Percentiles rank a stretch among this genome's conserved stretches.
Evolutionary conservation across 768 basidiomycete species (phyloP).

Genomic region (Cubamyces sp.): DNA sequence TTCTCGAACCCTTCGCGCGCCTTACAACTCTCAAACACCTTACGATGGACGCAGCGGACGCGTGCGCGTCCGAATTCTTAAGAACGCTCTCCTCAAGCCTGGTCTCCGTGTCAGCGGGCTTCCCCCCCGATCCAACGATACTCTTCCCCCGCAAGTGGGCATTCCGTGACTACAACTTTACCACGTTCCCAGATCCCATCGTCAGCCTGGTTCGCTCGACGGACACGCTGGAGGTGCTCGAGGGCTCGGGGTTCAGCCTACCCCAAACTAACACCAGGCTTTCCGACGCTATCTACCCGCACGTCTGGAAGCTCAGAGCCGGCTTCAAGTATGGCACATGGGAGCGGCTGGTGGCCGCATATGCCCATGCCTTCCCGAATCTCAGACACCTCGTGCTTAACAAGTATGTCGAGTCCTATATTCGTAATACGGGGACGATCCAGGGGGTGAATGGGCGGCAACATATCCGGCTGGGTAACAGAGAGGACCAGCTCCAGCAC

Average conservation of each 20-base stretch:
- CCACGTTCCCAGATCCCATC: constrained; percentile 14
- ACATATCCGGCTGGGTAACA: not conserved
- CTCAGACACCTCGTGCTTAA: constrained; percentile 12
- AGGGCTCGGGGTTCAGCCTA: constrained; percentile 7
- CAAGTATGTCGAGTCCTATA: not conserved
- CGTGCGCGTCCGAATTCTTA: not conserved
- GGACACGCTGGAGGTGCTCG: constrained; percentile 12
- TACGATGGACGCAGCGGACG: not conserved
- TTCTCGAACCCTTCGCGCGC: not conserved
- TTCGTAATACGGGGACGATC: not conserved
- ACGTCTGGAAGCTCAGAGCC: constrained; percentile 4
- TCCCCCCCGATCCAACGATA: not conserved
- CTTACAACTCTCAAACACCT: constrained; percentile 12
- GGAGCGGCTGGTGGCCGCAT: constrained; percentile 11
- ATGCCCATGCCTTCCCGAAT: constrained; percentile 14
- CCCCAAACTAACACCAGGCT: not conserved
- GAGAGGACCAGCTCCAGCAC: constrained; percentile 5
- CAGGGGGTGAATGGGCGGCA: not conserved
- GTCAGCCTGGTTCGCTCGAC: not conserved
- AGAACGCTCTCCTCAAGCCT: not conserved
- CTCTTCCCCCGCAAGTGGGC: not conserved
- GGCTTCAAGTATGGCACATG: not conserved
- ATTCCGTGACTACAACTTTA: constrained; percentile 2
- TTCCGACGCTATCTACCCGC: constrained; percentile 14
- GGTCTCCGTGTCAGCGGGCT: not conserved